phyloP scores from a whole-genome alignment of 495 filamentous ascomycete genomes.

The Trichocladium uniseriatum region DNA sequence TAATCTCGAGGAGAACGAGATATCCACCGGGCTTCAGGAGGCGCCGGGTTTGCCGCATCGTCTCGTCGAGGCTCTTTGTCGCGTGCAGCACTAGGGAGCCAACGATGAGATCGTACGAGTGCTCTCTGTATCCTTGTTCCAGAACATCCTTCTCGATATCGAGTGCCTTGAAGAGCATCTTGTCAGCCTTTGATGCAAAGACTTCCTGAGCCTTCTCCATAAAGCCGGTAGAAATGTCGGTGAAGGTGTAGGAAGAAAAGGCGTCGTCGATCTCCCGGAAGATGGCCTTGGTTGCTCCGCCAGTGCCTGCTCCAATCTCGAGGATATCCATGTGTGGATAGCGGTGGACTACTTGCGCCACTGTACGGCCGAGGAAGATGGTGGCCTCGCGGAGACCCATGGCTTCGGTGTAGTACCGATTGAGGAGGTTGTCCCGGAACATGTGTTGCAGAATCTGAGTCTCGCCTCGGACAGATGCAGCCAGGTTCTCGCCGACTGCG shows the following conservation, averaged over 20 bases:
- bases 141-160: not conserved
- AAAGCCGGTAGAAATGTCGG: constrained; percentile 19
- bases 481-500: no score
- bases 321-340: constrained; percentile 27
- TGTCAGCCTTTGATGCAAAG: not conserved
- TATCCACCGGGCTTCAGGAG: not conserved
- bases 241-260: constrained; percentile 37
- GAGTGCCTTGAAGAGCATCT: not conserved
- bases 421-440: no score
- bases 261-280: constrained; percentile 7
- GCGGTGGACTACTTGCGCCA: constrained; percentile 30
- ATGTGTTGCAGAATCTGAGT: no score
- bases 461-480: no score
- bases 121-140: not conserved
- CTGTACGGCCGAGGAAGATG: not conserved
- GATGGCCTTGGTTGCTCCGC: constrained; percentile 32
- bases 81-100: not conserved
- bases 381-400: no score
- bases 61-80: not conserved
- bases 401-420: no score
- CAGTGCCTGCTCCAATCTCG: constrained; percentile 35
- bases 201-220: not conserved
- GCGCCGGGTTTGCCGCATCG: not conserved
- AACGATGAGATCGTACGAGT: constrained; percentile 1
- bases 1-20: not conserved